Conservation (phyloP, 306 rosid genomes). For the Trifolium subterraneum region DNA sequence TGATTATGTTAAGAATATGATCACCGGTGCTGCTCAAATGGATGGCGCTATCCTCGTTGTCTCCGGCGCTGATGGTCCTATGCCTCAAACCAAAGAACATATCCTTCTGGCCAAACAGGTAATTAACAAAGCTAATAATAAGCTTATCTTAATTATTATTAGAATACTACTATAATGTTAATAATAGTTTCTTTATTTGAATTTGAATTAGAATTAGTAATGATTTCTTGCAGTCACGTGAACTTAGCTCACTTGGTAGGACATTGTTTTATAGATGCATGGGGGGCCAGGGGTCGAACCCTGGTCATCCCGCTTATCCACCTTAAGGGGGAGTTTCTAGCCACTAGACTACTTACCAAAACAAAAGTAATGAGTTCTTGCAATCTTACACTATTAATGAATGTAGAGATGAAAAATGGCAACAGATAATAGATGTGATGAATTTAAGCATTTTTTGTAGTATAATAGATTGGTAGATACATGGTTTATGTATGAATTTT, state of each 20-base stretch:
- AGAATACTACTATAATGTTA: not conserved
- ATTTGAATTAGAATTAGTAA: not conserved
- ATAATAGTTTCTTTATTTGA: not conserved
- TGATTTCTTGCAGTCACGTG: no score
- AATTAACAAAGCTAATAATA: no score
- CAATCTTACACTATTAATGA: not conserved
- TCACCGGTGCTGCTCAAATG: conserved; percentile 91
- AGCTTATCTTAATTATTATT: not conserved
- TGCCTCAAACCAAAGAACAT: conserved; percentile 89
- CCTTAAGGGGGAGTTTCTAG: no score
- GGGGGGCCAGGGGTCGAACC: no score
- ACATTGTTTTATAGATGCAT: no score
- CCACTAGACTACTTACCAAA: no score
- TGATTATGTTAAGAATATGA: conserved; percentile 82
- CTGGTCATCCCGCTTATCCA: no score
- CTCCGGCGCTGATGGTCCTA: conserved; percentile 85
- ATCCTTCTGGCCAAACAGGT: conserved; percentile 79
- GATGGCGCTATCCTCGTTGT: conserved; percentile 78
- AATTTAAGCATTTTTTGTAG: not conserved
- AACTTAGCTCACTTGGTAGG: no score
- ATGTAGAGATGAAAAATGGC: not conserved
- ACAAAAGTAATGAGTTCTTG: not conserved
- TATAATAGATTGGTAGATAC: not conserved
- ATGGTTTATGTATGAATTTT: not conserved
- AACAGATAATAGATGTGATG: not conserved